These are phyloP conservation scores for Candida nitratophila DNA, from an alignment of 805 yeast genomes.

Conservation along the genomic window DNA sequence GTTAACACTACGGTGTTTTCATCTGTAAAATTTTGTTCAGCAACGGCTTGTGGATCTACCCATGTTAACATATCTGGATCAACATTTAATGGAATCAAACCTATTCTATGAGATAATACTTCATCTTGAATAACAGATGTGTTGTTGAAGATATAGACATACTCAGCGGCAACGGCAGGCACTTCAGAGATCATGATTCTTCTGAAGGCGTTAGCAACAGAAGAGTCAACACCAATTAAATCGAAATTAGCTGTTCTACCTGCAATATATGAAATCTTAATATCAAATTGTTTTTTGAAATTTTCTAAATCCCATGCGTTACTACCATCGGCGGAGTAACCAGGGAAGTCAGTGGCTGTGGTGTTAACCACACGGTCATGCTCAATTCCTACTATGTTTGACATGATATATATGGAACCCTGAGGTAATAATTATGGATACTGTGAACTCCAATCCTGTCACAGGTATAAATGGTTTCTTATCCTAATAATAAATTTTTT, in stretches of 20 bases:
- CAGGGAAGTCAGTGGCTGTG: conserved; percentile 88
- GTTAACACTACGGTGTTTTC: conserved; percentile 83
- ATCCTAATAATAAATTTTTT: background rate
- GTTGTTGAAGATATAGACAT: conserved; percentile 84
- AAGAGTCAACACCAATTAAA: conserved; percentile 78
- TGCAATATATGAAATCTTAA: conserved; percentile 57
- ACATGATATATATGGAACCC: conserved; percentile 12
- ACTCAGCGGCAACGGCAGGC: conserved; percentile 92
- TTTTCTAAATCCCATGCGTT: conserved; percentile 78
- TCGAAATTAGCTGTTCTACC: conserved; percentile 82
- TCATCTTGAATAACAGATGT: conserved; percentile 97
- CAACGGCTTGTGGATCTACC: conserved; percentile 56
- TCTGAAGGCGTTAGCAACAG: conserved; percentile 93
- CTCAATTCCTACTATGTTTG: conserved; percentile 76
- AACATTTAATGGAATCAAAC: conserved; percentile 81
- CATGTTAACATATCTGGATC: conserved; percentile 86
- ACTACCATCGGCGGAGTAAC: conserved; percentile 56
- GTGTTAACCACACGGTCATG: conserved; percentile 89
- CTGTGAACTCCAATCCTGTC: too few species aligned
- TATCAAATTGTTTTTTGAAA: conserved; percentile 61
- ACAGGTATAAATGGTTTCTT: too few species aligned
- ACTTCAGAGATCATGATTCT: conserved; percentile 96
- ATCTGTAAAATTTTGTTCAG: conserved; percentile 65
- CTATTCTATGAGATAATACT: conserved; percentile 92
- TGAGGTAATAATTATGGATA: background rate